Conservation (phyloP, 345 rosid species). For the Cardamine occulta region DNA sequence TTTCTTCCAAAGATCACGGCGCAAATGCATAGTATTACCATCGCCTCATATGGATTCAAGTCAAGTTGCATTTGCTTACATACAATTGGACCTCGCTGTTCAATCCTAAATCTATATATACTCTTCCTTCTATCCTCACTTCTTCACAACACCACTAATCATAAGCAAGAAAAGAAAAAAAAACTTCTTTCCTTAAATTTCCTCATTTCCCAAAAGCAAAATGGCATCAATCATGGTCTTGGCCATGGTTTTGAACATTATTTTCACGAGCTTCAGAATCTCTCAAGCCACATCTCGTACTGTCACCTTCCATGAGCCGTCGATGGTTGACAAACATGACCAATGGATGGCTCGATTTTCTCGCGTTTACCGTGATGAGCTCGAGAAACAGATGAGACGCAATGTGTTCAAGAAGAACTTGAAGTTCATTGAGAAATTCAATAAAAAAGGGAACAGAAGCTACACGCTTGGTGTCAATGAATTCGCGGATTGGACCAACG, state of each 20-base stretch:
- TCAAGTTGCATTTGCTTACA: slow-evolving; percentile 34
- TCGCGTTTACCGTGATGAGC: slow-evolving; percentile 40
- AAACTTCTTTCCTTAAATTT: not conserved
- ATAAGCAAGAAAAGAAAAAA: slow-evolving; percentile 10
- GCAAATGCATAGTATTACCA: slow-evolving; percentile 35
- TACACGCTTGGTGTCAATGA: slow-evolving; percentile 49
- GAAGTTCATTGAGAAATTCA: slow-evolving; percentile 48
- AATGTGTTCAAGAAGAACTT: slow-evolving; percentile 49
- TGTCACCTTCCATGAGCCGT: not conserved
- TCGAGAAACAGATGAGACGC: slow-evolving; percentile 45
- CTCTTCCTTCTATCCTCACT: slow-evolving; percentile 16
- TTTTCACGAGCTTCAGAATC: slow-evolving; percentile 24
- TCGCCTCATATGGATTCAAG: slow-evolving; percentile 31
- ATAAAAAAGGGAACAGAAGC: slow-evolving; percentile 33
- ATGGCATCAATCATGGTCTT: slow-evolving; percentile 35
- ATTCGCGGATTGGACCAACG: slow-evolving; percentile 54
- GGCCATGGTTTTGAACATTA: slow-evolving; percentile 19
- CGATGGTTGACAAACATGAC: slow-evolving; percentile 40
- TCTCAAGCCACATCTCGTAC: slow-evolving; percentile 41
- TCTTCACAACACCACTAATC: slow-evolving; percentile 20
- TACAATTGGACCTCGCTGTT: slow-evolving; percentile 25
- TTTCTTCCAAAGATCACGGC: slow-evolving; percentile 31
- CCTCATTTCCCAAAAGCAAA: slow-evolving; percentile 6
- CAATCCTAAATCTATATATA: slow-evolving; percentile 41
- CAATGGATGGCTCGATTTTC: slow-evolving; percentile 44